Evolutionary conservation across 331 rosid genomes (phyloP).

Genomic region (Pyrus hybrid): DNA sequence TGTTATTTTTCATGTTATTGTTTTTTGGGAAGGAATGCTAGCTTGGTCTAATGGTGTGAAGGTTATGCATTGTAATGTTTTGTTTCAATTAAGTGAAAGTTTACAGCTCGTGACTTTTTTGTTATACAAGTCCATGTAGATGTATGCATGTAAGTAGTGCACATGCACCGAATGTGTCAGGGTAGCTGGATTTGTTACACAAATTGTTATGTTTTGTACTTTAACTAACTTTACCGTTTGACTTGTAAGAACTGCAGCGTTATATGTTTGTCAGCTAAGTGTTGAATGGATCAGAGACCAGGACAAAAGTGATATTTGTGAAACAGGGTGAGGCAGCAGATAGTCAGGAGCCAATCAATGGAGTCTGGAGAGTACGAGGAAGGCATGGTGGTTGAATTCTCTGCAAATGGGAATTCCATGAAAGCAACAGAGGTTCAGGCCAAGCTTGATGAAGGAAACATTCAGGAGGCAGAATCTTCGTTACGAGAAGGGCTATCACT

Average conservation of each 20-base stretch:
- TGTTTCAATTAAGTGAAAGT: background rate
- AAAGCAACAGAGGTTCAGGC: constrained; percentile 60
- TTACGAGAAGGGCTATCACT: constrained; percentile 79
- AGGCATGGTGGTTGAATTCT: constrained; percentile 35
- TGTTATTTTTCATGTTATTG: background rate
- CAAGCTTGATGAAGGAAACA: constrained; percentile 87
- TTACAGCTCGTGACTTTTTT: background rate
- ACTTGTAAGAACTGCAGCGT: constrained; percentile 4
- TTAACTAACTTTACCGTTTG: background rate
- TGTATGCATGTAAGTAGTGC: background rate
- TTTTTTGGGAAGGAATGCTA: background rate
- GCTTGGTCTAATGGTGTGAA: background rate
- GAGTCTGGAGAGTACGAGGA: constrained; percentile 43
- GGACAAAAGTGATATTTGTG: constrained; percentile 10
- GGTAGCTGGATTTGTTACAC: background rate
- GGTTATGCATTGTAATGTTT: background rate
- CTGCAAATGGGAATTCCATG: constrained; percentile 56
- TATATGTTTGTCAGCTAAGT: constrained; percentile 3
- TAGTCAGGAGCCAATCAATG: constrained; percentile 40
- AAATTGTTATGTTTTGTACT: background rate
- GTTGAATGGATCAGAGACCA: background rate
- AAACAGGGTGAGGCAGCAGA: constrained; percentile 20
- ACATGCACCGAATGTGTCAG: too few relatives aligned
- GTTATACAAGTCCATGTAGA: background rate
- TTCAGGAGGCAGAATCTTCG: constrained; percentile 87